A percentile compares a stretch with the other conserved stretches of the same genome.
phyloP scores from a whole-genome alignment of 352 stramenopile species.

The Phytophthora pisi region DNA sequence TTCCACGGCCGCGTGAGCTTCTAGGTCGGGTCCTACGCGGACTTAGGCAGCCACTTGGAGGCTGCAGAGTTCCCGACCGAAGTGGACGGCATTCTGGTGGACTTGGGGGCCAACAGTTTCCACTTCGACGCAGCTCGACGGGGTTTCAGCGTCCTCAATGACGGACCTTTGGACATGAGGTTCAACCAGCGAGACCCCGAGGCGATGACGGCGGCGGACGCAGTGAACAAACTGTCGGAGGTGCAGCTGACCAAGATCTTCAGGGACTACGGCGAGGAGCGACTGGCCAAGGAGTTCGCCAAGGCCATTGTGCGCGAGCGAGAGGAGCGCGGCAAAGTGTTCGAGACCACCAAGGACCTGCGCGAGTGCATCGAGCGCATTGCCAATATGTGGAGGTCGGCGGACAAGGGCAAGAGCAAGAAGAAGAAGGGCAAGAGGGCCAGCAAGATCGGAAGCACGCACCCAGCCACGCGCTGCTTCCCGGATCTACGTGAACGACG shows the following conservation, averaged over 20 bases:
- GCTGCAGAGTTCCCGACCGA: slow-evolving; percentile 45
- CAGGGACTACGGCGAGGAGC: slow-evolving; percentile 70
- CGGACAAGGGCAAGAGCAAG: slow-evolving; percentile 15
- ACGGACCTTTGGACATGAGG: slow-evolving; percentile 83
- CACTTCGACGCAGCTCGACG: slow-evolving; percentile 75
- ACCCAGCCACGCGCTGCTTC: slow-evolving; percentile 80
- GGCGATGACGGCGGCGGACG: slow-evolving; percentile 54
- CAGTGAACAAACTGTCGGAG: slow-evolving; percentile 75
- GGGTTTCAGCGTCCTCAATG: slow-evolving; percentile 76
- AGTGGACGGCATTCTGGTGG: slow-evolving; percentile 76
- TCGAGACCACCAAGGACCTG: slow-evolving; percentile 68
- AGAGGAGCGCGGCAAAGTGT: slow-evolving; percentile 52
- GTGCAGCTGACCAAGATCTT: slow-evolving; percentile 83
- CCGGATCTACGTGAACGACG: slow-evolving; percentile 85
- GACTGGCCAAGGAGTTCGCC: slow-evolving; percentile 78
- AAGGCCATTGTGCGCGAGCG: slow-evolving; percentile 79
- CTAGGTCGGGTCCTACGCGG: slow-evolving; percentile 61
- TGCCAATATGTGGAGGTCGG: slow-evolving; percentile 66
- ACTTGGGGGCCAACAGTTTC: slow-evolving; percentile 85
- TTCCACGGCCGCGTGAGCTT: slow-evolving; percentile 66
- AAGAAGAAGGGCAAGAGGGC: slow-evolving; percentile 34
- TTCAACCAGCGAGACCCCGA: slow-evolving; percentile 56
- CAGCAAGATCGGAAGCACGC: slow-evolving; percentile 39
- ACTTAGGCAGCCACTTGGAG: slow-evolving; percentile 49
- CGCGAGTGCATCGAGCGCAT: slow-evolving; percentile 81